Base-by-base conservation (phyloP, 768 basidiomycete species). In the Boletus sp. region DNA sequence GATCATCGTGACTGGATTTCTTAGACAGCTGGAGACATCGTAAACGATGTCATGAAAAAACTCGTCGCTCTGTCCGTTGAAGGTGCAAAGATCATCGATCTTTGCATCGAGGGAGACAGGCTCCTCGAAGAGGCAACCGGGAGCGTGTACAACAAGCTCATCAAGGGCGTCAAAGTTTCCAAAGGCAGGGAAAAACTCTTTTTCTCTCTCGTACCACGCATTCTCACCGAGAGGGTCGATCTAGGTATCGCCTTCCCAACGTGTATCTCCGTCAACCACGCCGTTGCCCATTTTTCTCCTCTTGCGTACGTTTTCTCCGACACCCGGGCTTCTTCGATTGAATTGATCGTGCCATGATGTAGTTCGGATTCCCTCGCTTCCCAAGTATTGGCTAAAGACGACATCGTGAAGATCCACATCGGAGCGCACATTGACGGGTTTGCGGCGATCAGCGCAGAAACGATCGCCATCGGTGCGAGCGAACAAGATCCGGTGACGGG, bases 341-440 rank as follows among this genome's bases (percentile, higher is more conserved):
- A 71, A 68, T 73, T 60, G 70, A 59, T 70, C 59, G 57, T 64
- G 24, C 45, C 39, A 29, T 52, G 30, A 52, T 55, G 12, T 61
- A 91, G 89, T 63, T 92, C 91, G 37, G 91, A 94, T 76, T 75
- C 86, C 15, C 81, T 83, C 60, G 83, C 89, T 29, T 75, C 77
- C 7, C 85, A 86, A 71, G 81, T 73, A 50, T 81, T 95, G 62
- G 84, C 83, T 29, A 89, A 93, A 61, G 85, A 86, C 58, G 97
- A 99, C 71, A 86, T 99, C 56, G 96, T 98, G 63, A 98, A 98
- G 77, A 76, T 99, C 61, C 92, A 95, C 73, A 80, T 98, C 58
- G 97, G 97, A 46, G 94, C 95, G 18, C 97, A 99, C 69, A 94
- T 99, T 74, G 96, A 98, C 71, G 97, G 97, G 55, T 98, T 91